A percentile compares a stretch with the other conserved stretches of the same genome.
Evolutionary conservation across 139 green algal genomes (phyloP).

Genomic region (Microglena sp.): DNA sequence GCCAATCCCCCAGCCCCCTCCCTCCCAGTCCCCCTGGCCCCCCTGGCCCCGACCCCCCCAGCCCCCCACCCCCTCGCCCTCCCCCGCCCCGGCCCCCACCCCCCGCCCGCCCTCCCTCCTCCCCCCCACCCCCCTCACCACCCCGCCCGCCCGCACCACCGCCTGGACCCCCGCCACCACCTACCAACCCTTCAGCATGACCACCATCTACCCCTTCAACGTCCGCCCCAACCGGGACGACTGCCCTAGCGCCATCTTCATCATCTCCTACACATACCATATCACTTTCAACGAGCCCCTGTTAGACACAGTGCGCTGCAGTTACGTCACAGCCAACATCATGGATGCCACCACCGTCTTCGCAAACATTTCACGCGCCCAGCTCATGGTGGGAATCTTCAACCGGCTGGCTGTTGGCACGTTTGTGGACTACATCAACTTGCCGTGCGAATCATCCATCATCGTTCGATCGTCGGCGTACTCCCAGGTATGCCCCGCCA

Average conservation of each 20-base stretch:
- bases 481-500: conserved; percentile 1
- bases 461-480: background rate
- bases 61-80: background rate
- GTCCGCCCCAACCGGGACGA: conserved; percentile 5
- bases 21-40: background rate
- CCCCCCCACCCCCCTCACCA: conserved; percentile 7
- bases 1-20: background rate
- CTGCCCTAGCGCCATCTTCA: conserved; percentile 6
- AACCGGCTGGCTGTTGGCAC: conserved; percentile 4
- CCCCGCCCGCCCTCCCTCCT: background rate
- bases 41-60: background rate
- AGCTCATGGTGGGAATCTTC: conserved; percentile 14
- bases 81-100: background rate
- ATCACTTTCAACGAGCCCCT: conserved; percentile 10
- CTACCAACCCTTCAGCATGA: conserved; percentile 11
- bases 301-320: background rate
- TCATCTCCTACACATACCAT: conserved; percentile 10
- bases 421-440: conserved; percentile 6
- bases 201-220: conserved; percentile 5
- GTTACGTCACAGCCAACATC: conserved; percentile 4
- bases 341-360: background rate
- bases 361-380: background rate
- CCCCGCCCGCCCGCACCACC: background rate
- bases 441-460: conserved; percentile 11
- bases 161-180: conserved; percentile 4